Evolutionary conservation across 768 basidiomycete genomes (phyloP).

Genomic region (Tylopilus subfusipes): DNA sequence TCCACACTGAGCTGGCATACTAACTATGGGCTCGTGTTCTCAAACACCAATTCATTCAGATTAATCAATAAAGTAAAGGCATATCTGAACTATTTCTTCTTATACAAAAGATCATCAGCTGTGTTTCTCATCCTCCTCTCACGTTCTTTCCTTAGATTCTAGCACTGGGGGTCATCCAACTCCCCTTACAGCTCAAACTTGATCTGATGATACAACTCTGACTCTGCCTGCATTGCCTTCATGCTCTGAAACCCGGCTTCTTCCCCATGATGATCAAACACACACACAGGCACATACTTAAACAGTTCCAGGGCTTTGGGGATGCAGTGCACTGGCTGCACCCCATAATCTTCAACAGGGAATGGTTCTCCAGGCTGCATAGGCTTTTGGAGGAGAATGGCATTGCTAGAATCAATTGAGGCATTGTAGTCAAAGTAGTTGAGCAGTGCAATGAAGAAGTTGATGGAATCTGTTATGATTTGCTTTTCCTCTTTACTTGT

Average conservation of each 20-base stretch:
- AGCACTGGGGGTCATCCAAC: background rate
- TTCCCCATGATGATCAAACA: constrained; percentile 36
- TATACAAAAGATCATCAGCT: background rate
- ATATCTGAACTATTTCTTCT: background rate
- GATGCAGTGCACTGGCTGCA: constrained; percentile 39
- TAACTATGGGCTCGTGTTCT: too few relatives aligned
- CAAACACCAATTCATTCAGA: too few relatives aligned
- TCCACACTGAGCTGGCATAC: too few relatives aligned
- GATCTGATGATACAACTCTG: constrained; percentile 40
- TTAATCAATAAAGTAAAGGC: background rate
- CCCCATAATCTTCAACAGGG: constrained; percentile 51
- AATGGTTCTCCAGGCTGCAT: constrained; percentile 37
- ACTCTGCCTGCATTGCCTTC: constrained; percentile 39
- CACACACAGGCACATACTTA: constrained; percentile 34
- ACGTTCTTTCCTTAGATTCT: background rate
- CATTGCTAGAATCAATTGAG: constrained; percentile 54
- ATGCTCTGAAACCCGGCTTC: constrained; percentile 25
- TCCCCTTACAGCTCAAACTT: constrained; percentile 26
- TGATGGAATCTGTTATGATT: constrained; percentile 24
- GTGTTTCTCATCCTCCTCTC: background rate
- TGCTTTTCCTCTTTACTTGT: too few relatives aligned
- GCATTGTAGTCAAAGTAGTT: constrained; percentile 66
- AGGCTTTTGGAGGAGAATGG: constrained; percentile 45
- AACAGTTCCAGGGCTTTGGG: constrained; percentile 38
- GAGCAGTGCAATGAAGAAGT: constrained; percentile 57